Percentiles rank a stretch among this genome's conserved stretches.
phyloP scores from a whole-genome alignment of 371 early-diverging fungal genomes.

The Actinomortierella wolfii region DNA sequence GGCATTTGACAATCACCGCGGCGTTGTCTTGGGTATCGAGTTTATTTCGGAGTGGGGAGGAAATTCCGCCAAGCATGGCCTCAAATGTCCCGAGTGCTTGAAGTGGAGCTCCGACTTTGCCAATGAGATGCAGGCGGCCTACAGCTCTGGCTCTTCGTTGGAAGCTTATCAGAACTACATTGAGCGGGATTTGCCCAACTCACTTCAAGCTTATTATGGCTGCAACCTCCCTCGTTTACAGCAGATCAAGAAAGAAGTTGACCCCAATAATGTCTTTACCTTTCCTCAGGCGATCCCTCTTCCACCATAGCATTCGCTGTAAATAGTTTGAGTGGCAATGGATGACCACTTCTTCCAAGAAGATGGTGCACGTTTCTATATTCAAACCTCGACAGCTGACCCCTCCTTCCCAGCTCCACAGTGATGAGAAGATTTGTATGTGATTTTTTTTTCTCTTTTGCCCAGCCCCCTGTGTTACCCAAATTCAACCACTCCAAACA shows the following conservation, averaged over 20 bases:
- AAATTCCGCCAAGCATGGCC: conserved; percentile 9
- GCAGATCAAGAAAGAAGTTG: conserved; percentile 40
- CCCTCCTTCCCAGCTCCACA: too few relatives aligned
- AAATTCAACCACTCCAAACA: too few relatives aligned
- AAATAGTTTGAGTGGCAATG: too few relatives aligned
- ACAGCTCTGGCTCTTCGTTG: conserved; percentile 10
- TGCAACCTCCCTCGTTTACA: conserved; percentile 26
- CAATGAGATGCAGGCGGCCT: conserved; percentile 31
- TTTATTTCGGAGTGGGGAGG: conserved; percentile 45
- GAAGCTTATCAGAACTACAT: conserved; percentile 46
- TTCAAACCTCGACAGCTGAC: too few relatives aligned
- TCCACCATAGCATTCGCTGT: too few relatives aligned
- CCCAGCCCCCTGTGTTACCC: too few relatives aligned
- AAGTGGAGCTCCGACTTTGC: conserved; percentile 18
- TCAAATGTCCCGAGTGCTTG: conserved; percentile 20
- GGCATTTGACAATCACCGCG: conserved; percentile 22
- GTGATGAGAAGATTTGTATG: too few relatives aligned
- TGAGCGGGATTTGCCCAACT: conserved; percentile 33
- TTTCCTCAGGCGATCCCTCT: conserved; percentile 50
- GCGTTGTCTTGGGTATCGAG: conserved; percentile 18
- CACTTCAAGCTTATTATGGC: conserved; percentile 45
- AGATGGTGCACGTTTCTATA: too few relatives aligned
- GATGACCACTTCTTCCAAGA: too few relatives aligned
- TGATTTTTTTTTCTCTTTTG: too few relatives aligned
- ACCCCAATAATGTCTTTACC: conserved; percentile 46